These are phyloP conservation scores for Penicillium silybi DNA, from an alignment of 495 filamentous ascomycete genomes.

Conservation along the genomic window DNA sequence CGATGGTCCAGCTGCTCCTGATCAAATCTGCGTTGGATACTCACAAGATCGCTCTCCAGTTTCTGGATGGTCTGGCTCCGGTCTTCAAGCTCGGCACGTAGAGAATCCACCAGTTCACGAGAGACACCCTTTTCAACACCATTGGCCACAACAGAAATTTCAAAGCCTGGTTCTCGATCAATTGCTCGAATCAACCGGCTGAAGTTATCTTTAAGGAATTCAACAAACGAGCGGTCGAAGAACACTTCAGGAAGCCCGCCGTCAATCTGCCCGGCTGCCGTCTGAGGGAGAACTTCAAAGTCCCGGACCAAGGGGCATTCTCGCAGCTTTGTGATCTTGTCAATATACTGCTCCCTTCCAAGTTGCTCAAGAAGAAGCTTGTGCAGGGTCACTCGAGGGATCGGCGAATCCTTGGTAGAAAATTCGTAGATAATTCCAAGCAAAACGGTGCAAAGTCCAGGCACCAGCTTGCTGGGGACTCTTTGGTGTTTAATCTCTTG, in stretches of 20 bases:
- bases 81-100: conserved; percentile 73
- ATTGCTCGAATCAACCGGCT: conserved; percentile 80
- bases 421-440: conserved; percentile 94
- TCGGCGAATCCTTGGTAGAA: conserved; percentile 92
- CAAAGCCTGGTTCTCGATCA: conserved; percentile 84
- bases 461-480: conserved; percentile 58
- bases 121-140: conserved; percentile 81
- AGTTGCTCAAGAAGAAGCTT: conserved; percentile 74
- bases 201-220: conserved; percentile 95
- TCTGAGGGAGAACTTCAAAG: conserved; percentile 82
- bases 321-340: conserved; percentile 74
- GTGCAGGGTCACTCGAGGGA: conserved; percentile 77
- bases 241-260: conserved; percentile 75
- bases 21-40: conserved; percentile 63
- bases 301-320: conserved; percentile 82
- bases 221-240: conserved; percentile 82
- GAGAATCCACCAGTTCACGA: conserved; percentile 74
- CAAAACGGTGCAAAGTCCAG: conserved; percentile 78
- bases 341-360: conserved; percentile 84
- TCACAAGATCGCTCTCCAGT: conserved; percentile 60
- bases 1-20: conserved; percentile 76
- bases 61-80: conserved; percentile 65
- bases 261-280: conserved; percentile 47
- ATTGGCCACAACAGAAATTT: conserved; percentile 73
- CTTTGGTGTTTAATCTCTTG: conserved; percentile 64